A percentile compares a stretch with the other conserved stretches of the same genome.
Conservation (phyloP, 805 yeast species). For the Candida maesae region DNA sequence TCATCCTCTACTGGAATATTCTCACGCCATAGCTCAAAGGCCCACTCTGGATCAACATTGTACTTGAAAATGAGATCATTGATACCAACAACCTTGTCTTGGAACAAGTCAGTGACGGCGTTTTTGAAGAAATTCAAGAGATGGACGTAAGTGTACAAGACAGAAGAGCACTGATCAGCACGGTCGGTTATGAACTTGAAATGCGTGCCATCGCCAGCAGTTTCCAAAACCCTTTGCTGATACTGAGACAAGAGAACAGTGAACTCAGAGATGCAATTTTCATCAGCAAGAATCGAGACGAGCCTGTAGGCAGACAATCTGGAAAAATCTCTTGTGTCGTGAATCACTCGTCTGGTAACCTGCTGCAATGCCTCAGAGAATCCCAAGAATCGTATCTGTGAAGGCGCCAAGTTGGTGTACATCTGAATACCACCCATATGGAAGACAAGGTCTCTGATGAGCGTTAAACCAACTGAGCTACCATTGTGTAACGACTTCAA, state of each 20-base stretch:
- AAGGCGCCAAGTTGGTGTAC: slow-evolving; percentile 59
- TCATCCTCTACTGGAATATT: slow-evolving; percentile 30
- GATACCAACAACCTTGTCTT: slow-evolving; percentile 37
- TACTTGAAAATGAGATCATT: slow-evolving; percentile 39
- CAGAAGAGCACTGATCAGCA: slow-evolving; percentile 65
- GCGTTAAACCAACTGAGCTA: slow-evolving; percentile 55
- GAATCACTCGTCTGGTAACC: slow-evolving; percentile 52
- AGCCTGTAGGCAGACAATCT: slow-evolving; percentile 46
- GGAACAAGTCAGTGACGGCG: slow-evolving; percentile 29
- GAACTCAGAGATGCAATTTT: slow-evolving; percentile 55
- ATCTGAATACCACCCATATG: slow-evolving; percentile 80
- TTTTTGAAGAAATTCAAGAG: slow-evolving; percentile 50
- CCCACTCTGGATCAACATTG: slow-evolving; percentile 55
- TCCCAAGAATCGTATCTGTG: slow-evolving; percentile 62
- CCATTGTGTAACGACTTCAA: slow-evolving; percentile 59
- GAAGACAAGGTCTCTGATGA: slow-evolving; percentile 62
- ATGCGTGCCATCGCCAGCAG: slow-evolving; percentile 37
- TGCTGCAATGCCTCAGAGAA: slow-evolving; percentile 57
- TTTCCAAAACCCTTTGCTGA: slow-evolving; percentile 36
- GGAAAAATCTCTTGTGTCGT: slow-evolving; percentile 46
- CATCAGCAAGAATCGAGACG: slow-evolving; percentile 40
- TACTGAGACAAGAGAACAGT: slow-evolving; percentile 57
- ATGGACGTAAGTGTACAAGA: slow-evolving; percentile 63
- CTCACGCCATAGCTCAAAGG: slow-evolving; percentile 74
- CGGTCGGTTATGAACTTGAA: slow-evolving; percentile 69